Conservation (phyloP, 2,329 filamentous ascomycete species). For the Metarhizium humberi region DNA sequence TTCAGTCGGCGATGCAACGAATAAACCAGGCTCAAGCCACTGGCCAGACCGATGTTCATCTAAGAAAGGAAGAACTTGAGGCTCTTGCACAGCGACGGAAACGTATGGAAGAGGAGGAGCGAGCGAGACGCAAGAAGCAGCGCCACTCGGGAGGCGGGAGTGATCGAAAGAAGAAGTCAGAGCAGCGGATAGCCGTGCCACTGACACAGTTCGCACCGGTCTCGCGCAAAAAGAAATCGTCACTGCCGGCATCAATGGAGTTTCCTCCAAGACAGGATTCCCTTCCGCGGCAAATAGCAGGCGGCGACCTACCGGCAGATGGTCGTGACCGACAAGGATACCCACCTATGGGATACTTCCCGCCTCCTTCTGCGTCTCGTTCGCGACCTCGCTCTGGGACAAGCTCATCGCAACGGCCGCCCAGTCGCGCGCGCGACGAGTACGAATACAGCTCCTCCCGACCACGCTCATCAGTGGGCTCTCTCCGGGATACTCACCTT, state of each 20-base stretch:
- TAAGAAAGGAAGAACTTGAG: slow-evolving; percentile 71
- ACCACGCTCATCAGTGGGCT: slow-evolving; percentile 20
- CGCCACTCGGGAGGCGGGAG: slow-evolving; percentile 29
- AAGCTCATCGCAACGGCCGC: slow-evolving; percentile 27
- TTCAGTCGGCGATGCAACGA: slow-evolving; percentile 69
- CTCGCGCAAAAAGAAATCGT: slow-evolving; percentile 25
- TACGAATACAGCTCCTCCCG: slow-evolving; percentile 29
- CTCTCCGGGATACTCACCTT: slow-evolving; percentile 19
- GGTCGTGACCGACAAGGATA: slow-evolving; percentile 25
- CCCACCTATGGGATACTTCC: slow-evolving; percentile 43
- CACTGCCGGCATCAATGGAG: slow-evolving; percentile 10
- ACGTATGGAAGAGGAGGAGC: slow-evolving; percentile 51
- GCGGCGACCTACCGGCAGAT: slow-evolving; percentile 24
- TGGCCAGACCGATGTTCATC: slow-evolving; percentile 69
- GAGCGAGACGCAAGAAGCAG: slow-evolving; percentile 54
- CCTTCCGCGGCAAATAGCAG: slow-evolving; percentile 27
- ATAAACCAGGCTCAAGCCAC: slow-evolving; percentile 70
- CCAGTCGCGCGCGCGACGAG: slow-evolving; percentile 24
- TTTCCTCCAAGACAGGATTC: slow-evolving; percentile 21
- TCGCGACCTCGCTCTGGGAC: slow-evolving; percentile 33
- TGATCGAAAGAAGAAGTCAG: slow-evolving; percentile 28
- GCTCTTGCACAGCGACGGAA: slow-evolving; percentile 63
- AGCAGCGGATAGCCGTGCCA: slow-evolving; percentile 42
- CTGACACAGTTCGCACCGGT: slow-evolving; percentile 40
- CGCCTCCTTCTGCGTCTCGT: slow-evolving; percentile 33